These are phyloP conservation scores for Aspergillus affinis DNA, from an alignment of 495 filamentous ascomycete genomes.

Conservation along the genomic window DNA sequence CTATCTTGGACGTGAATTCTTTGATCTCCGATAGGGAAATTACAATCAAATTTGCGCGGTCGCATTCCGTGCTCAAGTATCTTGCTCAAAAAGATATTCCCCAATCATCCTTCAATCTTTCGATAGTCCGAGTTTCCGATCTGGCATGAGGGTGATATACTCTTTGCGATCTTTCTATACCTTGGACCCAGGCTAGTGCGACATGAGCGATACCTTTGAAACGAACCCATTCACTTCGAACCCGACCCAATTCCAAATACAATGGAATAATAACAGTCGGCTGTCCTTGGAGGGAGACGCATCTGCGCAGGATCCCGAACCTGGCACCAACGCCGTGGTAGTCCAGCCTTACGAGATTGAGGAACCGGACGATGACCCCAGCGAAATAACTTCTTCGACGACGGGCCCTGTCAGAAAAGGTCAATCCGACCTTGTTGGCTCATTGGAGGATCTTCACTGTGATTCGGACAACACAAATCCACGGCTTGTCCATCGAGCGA, in stretches of 20 bases:
- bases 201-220: neutral
- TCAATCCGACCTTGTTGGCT: slow-evolving; percentile 37
- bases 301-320: slow-evolving; percentile 1
- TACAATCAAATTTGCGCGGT: neutral
- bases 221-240: neutral
- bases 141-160: neutral
- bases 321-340: slow-evolving; percentile 17
- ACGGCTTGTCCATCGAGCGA: slow-evolving; percentile 6
- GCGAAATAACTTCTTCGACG: neutral
- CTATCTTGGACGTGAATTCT: neutral
- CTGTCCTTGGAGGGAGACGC: neutral
- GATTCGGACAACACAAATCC: slow-evolving; percentile 20
- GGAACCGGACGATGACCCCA: slow-evolving; percentile 41
- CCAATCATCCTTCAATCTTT: neutral
- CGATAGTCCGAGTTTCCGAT: neutral
- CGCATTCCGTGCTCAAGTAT: neutral
- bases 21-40: too few species aligned
- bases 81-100: too few species aligned
- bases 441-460: slow-evolving; percentile 31
- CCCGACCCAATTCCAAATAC: neutral
- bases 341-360: slow-evolving; percentile 46
- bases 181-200: neutral
- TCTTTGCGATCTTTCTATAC: neutral
- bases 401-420: slow-evolving; percentile 23
- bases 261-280: neutral